These are phyloP conservation scores for Angomonas deanei DNA, from an alignment of 208 protist genomes.

Conservation along the genomic window DNA sequence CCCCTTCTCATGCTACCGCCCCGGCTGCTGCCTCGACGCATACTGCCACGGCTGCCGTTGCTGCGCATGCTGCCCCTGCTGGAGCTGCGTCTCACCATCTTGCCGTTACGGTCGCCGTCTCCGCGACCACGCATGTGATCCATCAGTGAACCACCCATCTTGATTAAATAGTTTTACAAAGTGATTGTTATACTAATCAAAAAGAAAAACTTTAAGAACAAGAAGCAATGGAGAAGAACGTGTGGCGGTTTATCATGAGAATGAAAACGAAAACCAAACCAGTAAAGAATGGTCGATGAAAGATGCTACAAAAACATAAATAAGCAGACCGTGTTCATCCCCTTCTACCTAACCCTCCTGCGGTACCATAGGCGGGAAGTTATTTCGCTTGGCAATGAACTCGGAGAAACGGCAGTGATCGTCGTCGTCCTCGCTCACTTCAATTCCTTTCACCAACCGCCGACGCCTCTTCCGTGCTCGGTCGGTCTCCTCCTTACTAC, in stretches of 20 bases:
- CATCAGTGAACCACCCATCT: neutral
- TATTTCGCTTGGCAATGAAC: too few relatives aligned
- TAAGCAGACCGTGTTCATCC: too few relatives aligned
- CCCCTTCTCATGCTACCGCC: neutral
- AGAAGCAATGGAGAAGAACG: too few relatives aligned
- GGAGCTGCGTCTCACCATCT: neutral
- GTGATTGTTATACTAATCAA: neutral
- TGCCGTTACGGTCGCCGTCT: neutral
- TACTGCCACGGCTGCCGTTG: neutral
- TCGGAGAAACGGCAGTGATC: neutral
- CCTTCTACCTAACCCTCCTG: too few relatives aligned
- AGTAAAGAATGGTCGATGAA: too few relatives aligned
- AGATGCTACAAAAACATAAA: too few relatives aligned
- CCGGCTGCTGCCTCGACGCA: neutral
- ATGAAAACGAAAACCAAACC: too few relatives aligned
- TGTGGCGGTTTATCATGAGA: too few relatives aligned
- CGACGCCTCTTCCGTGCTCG: neutral
- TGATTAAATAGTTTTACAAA: neutral
- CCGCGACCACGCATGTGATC: neutral
- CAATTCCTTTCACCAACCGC: neutral
- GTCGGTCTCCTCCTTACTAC: neutral
- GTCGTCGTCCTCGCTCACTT: neutral
- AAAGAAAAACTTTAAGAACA: neutral
- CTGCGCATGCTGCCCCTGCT: neutral
- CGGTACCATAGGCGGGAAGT: too few relatives aligned